Percentiles rank a stretch among this genome's conserved stretches.
phyloP scores from a whole-genome alignment of 2,329 filamentous ascomycete species.

The Neocatenulostroma microsporum region DNA sequence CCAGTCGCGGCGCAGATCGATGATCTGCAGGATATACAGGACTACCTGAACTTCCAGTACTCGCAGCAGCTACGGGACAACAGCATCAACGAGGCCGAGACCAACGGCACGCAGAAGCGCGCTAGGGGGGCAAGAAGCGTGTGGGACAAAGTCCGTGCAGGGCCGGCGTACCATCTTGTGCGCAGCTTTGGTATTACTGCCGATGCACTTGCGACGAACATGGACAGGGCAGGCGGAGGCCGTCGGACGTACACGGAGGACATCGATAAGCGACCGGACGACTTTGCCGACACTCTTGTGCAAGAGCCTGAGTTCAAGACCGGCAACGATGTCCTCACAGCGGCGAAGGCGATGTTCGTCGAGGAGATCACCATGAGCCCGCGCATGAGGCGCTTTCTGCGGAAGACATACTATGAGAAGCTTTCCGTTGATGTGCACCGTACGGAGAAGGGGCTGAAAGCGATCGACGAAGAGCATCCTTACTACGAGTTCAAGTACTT shows the following conservation, averaged over 20 bases:
- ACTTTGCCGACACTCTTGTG: slow-evolving; percentile 73
- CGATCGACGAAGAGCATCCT: slow-evolving; percentile 89
- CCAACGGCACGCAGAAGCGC: slow-evolving; percentile 63
- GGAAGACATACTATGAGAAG: slow-evolving; percentile 72
- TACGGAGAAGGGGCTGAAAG: slow-evolving; percentile 87
- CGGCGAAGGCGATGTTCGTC: slow-evolving; percentile 78
- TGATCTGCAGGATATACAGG: slow-evolving; percentile 91
- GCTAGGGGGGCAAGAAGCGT: slow-evolving; percentile 74
- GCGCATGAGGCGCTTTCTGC: slow-evolving; percentile 78
- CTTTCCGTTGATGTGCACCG: slow-evolving; percentile 79
- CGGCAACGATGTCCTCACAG: slow-evolving; percentile 64
- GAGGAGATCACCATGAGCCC: slow-evolving; percentile 87
- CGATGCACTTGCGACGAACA: slow-evolving; percentile 81
- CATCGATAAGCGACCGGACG: slow-evolving; percentile 67
- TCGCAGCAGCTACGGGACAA: slow-evolving; percentile 75
- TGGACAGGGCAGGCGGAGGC: slow-evolving; percentile 66
- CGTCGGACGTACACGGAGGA: slow-evolving; percentile 84
- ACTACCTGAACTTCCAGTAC: slow-evolving; percentile 94
- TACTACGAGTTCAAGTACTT: slow-evolving; percentile 99
- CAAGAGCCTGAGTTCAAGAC: slow-evolving; percentile 66
- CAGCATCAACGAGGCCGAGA: slow-evolving; percentile 52
- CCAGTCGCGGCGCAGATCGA: slow-evolving; percentile 76
- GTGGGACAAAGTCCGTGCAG: slow-evolving; percentile 75
- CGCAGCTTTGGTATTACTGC: slow-evolving; percentile 84
- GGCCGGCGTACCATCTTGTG: slow-evolving; percentile 73